Conservation (phyloP, 768 basidiomycete species). For the Epithele typhae region DNA sequence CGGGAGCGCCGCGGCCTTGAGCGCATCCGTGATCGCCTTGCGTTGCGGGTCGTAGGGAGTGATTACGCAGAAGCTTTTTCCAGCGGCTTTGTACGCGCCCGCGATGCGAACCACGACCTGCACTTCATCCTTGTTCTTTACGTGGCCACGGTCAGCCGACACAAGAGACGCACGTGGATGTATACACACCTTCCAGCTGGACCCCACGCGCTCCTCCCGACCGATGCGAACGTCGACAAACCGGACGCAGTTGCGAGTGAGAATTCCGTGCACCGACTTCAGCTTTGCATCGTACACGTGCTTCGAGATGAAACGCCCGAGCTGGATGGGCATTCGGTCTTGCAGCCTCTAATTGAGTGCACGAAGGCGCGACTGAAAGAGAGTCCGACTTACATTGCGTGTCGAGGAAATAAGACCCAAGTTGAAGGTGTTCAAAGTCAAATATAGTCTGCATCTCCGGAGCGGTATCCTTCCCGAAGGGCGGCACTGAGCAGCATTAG, state of each 20-base stretch:
- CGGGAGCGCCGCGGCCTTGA: conserved; percentile 32
- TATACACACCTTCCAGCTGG: conserved; percentile 39
- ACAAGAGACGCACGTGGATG: too few relatives aligned
- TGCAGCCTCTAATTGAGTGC: background rate
- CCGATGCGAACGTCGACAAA: conserved; percentile 39
- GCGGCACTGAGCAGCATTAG: conserved; percentile 25
- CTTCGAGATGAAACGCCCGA: conserved; percentile 32
- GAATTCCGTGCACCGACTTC: conserved; percentile 18
- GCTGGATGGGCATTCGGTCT: conserved; percentile 33
- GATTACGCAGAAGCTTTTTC: conserved; percentile 39
- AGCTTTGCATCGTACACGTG: conserved; percentile 26
- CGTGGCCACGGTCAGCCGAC: conserved; percentile 16
- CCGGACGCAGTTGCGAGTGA: conserved; percentile 19
- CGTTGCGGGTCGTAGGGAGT: conserved; percentile 55
- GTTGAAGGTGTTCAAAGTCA: conserved; percentile 26
- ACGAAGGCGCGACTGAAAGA: background rate
- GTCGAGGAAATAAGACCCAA: conserved; percentile 25
- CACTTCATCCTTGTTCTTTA: conserved; percentile 41
- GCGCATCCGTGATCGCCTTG: conserved; percentile 33
- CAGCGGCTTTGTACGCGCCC: conserved; percentile 32
- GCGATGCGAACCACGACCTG: conserved; percentile 38
- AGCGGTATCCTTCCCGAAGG: conserved; percentile 29
- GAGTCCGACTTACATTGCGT: conserved; percentile 27
- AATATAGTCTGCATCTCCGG: conserved; percentile 29
- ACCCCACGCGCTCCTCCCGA: conserved; percentile 32